Evolutionary conservation across 805 yeast species (phyloP).

Genomic region (Candida parachauliodes): DNA sequence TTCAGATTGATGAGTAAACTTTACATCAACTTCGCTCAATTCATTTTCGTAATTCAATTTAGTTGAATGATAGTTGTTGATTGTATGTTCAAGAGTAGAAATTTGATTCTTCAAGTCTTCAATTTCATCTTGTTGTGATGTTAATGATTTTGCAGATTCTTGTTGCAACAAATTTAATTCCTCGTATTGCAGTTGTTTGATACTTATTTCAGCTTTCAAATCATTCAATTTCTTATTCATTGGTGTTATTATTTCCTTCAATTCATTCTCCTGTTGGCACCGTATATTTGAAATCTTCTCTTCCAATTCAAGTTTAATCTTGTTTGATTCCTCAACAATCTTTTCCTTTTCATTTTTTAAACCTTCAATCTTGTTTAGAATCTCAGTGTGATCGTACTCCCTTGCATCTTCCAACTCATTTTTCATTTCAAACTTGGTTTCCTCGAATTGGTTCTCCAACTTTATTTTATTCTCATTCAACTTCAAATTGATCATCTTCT

Average conservation of each 20-base stretch:
- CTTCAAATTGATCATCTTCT: conserved; percentile 24
- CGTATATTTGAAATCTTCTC: conserved; percentile 15
- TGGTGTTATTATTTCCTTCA: conserved; percentile 17
- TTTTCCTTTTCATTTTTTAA: conserved; percentile 13
- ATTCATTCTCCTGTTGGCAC: conserved; percentile 24
- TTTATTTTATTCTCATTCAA: conserved; percentile 27
- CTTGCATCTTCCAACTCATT: conserved; percentile 27
- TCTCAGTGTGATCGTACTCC: conserved; percentile 19
- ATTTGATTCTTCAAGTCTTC: not conserved
- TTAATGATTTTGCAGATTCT: not conserved
- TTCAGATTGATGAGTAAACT: conserved; percentile 14
- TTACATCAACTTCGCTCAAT: conserved; percentile 17
- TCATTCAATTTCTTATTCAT: conserved; percentile 18
- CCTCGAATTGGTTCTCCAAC: conserved; percentile 25
- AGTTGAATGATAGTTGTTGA: conserved; percentile 15
- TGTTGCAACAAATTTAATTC: conserved; percentile 8
- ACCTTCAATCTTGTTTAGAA: conserved; percentile 14
- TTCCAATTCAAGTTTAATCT: conserved; percentile 15
- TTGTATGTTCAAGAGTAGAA: conserved; percentile 13
- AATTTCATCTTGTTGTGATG: conserved; percentile 5
- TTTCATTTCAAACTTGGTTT: conserved; percentile 30
- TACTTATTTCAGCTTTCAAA: not conserved
- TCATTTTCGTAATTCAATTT: conserved; percentile 18
- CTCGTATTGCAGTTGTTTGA: conserved; percentile 9
- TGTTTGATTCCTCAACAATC: conserved; percentile 11